A percentile compares a stretch with the other conserved stretches of the same genome.
These are phyloP conservation scores for Cystofilobasidium bisporidii DNA, from an alignment of 768 basidiomycete species.

Conservation along the genomic window DNA sequence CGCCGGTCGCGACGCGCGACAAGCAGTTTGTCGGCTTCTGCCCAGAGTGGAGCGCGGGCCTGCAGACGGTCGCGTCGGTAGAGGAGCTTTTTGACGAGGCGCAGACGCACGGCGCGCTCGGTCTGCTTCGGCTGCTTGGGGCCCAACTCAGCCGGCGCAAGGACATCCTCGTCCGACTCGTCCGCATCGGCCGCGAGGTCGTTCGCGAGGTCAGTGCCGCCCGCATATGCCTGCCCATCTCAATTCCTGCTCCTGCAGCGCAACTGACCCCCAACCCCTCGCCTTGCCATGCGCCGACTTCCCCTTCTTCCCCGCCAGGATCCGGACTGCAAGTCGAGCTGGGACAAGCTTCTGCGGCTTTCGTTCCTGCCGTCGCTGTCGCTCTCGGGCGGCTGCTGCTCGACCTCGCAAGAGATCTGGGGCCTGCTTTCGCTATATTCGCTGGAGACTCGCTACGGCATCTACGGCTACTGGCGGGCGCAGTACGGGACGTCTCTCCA, in stretches of 20 bases:
- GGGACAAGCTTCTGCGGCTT: conserved; percentile 52
- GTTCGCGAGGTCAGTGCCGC: conserved; percentile 25
- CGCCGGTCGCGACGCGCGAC: conserved; percentile 63
- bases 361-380: conserved; percentile 81
- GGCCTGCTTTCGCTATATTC: conserved; percentile 71
- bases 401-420: conserved; percentile 88
- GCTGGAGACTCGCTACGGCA: conserved; percentile 67
- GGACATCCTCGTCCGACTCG: conserved; percentile 64
- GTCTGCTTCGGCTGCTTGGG: conserved; percentile 57
- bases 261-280: not conserved
- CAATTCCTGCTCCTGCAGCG: not conserved
- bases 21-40: conserved; percentile 86
- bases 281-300: not conserved
- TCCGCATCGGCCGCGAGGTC: conserved; percentile 58
- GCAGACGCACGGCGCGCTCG: conserved; percentile 60
- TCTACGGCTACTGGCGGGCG: conserved; percentile 91
- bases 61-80: conserved; percentile 55
- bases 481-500: conserved; percentile 19
- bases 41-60: conserved; percentile 63
- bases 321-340: not conserved
- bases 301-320: not conserved
- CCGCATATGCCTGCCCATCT: not conserved
- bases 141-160: conserved; percentile 71
- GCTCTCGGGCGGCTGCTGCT: conserved; percentile 64
- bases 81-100: conserved; percentile 55